phyloP scores from a whole-genome alignment of 306 rosid species.

The Ormosia emarginata region DNA sequence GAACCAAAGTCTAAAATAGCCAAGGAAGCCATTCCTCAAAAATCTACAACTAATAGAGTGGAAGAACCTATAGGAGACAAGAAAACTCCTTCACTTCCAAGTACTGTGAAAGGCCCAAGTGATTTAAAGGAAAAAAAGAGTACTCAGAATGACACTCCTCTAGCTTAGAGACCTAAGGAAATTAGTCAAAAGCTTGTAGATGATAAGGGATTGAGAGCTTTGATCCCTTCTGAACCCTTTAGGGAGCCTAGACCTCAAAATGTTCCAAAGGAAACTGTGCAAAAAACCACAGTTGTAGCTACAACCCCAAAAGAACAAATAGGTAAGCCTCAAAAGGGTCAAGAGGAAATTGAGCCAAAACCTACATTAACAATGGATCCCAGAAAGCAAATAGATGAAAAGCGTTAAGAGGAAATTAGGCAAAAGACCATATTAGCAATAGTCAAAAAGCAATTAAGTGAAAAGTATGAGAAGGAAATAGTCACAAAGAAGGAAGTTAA shows the following conservation, averaged over 20 bases:
- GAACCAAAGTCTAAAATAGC: neutral
- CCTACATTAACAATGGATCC: neutral
- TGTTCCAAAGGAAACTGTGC: conserved; percentile 9
- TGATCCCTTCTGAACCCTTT: neutral
- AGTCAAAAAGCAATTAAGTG: neutral
- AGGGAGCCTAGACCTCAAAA: neutral
- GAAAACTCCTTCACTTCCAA: neutral
- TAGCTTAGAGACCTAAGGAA: neutral
- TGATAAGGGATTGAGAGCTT: conserved; percentile 10
- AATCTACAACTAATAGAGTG: neutral
- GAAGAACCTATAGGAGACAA: neutral
- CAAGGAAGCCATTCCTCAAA: conserved; percentile 17
- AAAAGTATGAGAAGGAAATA: neutral
- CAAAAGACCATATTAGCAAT: neutral
- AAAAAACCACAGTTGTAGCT: neutral
- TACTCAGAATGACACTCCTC: neutral
- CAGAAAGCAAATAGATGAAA: neutral
- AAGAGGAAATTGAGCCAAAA: conserved; percentile 22
- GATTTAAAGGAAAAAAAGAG: conserved; percentile 7
- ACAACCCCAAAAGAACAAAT: neutral
- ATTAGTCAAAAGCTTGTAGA: neutral
- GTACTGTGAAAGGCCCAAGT: neutral
- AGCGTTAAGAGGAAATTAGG: neutral
- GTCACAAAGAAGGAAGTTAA: neutral
- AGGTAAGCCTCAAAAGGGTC: conserved; percentile 14